phyloP scores from a whole-genome alignment of 768 basidiomycete species.

The Leccinum sublutescens region DNA sequence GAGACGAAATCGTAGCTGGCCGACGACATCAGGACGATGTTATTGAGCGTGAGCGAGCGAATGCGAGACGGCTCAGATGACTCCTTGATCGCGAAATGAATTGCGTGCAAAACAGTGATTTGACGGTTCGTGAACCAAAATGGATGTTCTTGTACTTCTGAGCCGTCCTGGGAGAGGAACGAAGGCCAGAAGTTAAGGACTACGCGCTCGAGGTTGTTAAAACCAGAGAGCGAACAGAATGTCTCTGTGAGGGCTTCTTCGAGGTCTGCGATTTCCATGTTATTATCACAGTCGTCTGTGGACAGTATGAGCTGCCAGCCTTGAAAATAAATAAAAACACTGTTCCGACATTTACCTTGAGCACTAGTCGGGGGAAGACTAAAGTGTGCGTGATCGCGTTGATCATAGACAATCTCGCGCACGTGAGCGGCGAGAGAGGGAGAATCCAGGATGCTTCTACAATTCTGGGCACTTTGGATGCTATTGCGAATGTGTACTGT shows the following conservation, averaged over 20 bases:
- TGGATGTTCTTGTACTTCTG: constrained; percentile 26
- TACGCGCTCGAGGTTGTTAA: constrained; percentile 9
- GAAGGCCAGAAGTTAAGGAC: constrained; percentile 33
- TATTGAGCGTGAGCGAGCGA: constrained; percentile 26
- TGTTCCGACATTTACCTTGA: constrained; percentile 9
- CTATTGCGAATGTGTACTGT: constrained; percentile 25
- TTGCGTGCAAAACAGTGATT: constrained; percentile 21
- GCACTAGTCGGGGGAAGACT: constrained; percentile 16
- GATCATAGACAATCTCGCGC: constrained; percentile 30
- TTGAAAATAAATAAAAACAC: too few species aligned
- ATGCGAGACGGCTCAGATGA: constrained; percentile 19
- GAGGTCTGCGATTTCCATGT: background rate
- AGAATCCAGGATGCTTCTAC: constrained; percentile 22
- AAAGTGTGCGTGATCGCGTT: constrained; percentile 25
- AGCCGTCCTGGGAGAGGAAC: constrained; percentile 23
- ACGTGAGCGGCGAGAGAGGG: constrained; percentile 23
- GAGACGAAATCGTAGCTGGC: constrained; percentile 28
- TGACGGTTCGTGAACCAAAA: constrained; percentile 34
- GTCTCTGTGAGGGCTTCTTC: background rate
- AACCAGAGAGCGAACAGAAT: background rate
- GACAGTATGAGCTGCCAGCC: background rate
- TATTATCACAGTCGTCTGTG: background rate
- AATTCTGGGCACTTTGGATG: constrained; percentile 25
- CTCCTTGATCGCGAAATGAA: constrained; percentile 20
- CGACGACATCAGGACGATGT: constrained; percentile 26